Evolutionary conservation across 805 yeast genomes (phyloP), one percentile per base, ranked within the genome.

Genomic region (Ascoidea tarda): DNA sequence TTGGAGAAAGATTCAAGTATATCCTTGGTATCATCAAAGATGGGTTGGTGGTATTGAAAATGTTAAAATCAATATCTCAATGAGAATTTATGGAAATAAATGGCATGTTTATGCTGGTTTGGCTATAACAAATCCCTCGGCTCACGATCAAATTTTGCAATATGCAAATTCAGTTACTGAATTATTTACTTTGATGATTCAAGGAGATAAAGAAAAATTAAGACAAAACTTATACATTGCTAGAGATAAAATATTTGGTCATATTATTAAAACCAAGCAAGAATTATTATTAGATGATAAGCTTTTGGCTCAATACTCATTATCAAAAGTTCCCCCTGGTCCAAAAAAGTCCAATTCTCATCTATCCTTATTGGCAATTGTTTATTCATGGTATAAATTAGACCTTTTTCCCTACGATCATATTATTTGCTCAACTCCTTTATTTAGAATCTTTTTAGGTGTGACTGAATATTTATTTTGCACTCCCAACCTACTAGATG

Each of bases 81-180:
- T 93, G 63, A 73, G 99, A 57, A 93, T 93, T 50, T 93, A 75
- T 66, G 81, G 96, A 16, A 93, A 90, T 67, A 89, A 90, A 67
- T 93, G 96, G 95, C 99, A 93, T 65, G 98, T 93, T 33, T 93
- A 93, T 63, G 98, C 98, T 5, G 99, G 99, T 0, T 72, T 93
- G 60, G 97, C 98, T 6, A 91, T 93, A 59, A 85, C 96, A 1
- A 93, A 93, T 62, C 97, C 96, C 1, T 79, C 90, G 47, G 97
- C 98, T 0, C 97, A 91, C 62, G 78, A 76, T 46, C 98, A 93
- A 67, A 84, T 95, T 16, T 73, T 86, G 58, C 97, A 90, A 64
- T 93, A 91, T 64, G 84, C 98, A 1, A 76, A 78, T 44, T 85
- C 96, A 1, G 84, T 84, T 2, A 84, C 93, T 0, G 93, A 86